Evolutionary conservation across 1,284 basidiomycete genomes (phyloP), one percentile per base, ranked within the genome.

Genomic region (Sporisorium sorghi): DNA sequence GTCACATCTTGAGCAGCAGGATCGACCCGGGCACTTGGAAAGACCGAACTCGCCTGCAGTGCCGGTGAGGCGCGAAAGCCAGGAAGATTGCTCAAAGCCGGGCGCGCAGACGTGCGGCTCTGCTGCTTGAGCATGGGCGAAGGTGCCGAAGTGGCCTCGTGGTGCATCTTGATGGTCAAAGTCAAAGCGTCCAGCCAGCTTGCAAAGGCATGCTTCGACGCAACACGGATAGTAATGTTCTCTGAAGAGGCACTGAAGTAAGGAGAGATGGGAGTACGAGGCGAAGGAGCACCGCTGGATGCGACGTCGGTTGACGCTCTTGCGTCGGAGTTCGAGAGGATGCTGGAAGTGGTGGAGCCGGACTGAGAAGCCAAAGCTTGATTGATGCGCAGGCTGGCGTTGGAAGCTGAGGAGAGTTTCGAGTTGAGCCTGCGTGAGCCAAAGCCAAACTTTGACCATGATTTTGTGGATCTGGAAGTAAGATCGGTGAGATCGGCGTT

Each of bases 151-250:
- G n/a, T 24, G 1, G 33, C 3, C 4, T 70, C 57, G 28, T 32
- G 28, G 26, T 60, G 52, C 33, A 63, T 23, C 46, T 63, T 70
- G 53, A 70, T 60, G 3, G 68, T 64, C 32, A 54, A 39, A 9
- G 43, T 32, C 4, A 70, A 52, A 5, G 68, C 68, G 10, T 71
- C 62, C 4, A 55, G 21, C 68, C 68, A 71, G 33, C 50, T 57
- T 17, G 17, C 33, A 10, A 58, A 37, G 3, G 40, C 17, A 2
- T 33, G 42, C 2, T n/a, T 5, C 5, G 68, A 61, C 2, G 46
- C 4, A 19, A 47, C 54, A 4, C 62, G 54, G 9, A 71, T 35
- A 3, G 35, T 14, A 14, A 70, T n/a, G 10, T 49, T 47, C 5
- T 57, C 53, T 4, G 17, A 14, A 3, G 11, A 6, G 17, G 21